Base-by-base conservation (phyloP, 768 basidiomycete genomes). In the Dendrothele bispora region DNA sequence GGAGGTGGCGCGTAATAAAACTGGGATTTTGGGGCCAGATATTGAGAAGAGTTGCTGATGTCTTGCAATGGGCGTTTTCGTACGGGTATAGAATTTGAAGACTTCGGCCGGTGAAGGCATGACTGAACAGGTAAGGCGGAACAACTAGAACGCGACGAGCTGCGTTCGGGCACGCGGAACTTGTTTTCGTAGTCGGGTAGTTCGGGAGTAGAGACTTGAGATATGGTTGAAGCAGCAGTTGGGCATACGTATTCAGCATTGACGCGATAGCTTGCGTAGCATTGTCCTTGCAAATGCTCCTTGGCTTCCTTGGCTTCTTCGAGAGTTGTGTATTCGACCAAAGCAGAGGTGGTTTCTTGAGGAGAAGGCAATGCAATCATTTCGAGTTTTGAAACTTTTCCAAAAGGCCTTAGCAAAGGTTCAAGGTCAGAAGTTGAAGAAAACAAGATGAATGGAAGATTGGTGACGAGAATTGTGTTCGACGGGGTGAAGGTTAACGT, bases 371-470 rank as follows among this genome's bases (percentile, higher is more conserved):
- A 60, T 26, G 73, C 64, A 11, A 84, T 49, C 32, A 73, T 73
- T 53, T 79, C 77, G 44, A 89, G 73, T 45, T 78, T 78, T 57
- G 82, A 81, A 60, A 88, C 79, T 25, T 72, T 67, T 12, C 88
- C 88, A 57, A 83, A 90, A 20, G 88, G 88, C 62, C 72, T 79
- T 49, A 90, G 76, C 30, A 90, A 71, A n/a, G 87, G 87, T 42
- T 85, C 75, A 53, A 89, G 64, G 58, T 90, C 88, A 43, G 77
- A 73, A 38, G 70, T 64, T 59, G 84, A 78, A 47, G 84, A 79
- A 61, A 90, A 90, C 34, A 90, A 65, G 35, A 86, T 56, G 24
- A 75, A 70, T 35, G 88, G 82, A 54, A 91, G 65, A 50, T 87
- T 84, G 49, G 73, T 76, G 40, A 89, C 80, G 29, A 87, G 69